Base-by-base conservation (phyloP, 1,284 basidiomycete genomes). In the Cutaneotrichosporon dermatis region DNA sequence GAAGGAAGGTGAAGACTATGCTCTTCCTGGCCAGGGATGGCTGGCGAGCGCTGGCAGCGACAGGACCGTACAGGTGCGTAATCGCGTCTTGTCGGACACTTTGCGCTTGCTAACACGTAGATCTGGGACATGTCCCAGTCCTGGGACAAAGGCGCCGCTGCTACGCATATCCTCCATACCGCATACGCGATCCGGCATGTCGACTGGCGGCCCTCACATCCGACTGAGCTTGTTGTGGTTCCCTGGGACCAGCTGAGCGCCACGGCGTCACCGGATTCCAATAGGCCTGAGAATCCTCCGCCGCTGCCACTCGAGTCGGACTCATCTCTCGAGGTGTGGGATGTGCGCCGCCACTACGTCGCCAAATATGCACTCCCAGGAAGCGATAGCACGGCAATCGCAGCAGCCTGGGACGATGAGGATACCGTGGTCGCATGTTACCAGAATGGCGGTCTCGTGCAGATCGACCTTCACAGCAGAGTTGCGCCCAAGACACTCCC, bases 41-140 rank as follows among this genome's bases (percentile, higher is more conserved):
- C 81, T 93, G 13, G 87, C 86, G 0, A 91, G 87, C 65, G 89
- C 87, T 6, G 89, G 90, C 0, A 80, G 91, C 34, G 90, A 93
- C 76, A 82, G 86, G 50, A 86, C 83, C 16, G 89, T 92, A 45
- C 91, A 92, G 80, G 89, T 86, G 62, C 58, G 49, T 40, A 75
- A 68, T 57, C 13, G 13, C 9, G 33, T 13, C 9, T 12, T 41
- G 52, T 25, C 25, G 25, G 25, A 25, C 25, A 25, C 25, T 25
- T 25, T 52, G 42, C 11, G 58, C 39, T 63, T 12, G 58, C 39
- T 8, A 40, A 40, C 12, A 7, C n/a, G 10, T 58, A 89, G 88
- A 82, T 92, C 0, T 92, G 90, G 90, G 86, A 91, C 70, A 82
- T 92, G 58, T 82, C 82, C 0, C 74, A 81, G 4, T 77, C 82